Conservation (phyloP, 805 yeast species). For the Candida dajiaensis region DNA sequence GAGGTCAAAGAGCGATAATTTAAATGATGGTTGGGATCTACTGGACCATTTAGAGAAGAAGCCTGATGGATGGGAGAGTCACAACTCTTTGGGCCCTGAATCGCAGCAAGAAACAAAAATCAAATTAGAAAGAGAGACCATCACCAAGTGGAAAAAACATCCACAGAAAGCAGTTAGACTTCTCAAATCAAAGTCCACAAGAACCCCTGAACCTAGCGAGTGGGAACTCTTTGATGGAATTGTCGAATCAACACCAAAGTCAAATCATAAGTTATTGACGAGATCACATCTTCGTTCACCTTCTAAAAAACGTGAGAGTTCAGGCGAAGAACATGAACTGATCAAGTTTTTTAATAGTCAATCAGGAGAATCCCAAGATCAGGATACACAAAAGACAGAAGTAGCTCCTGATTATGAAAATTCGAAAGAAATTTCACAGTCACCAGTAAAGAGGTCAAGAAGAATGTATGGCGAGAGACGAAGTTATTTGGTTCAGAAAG, state of each 20-base stretch:
- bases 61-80: too few relatives aligned
- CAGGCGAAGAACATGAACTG: slow-evolving; percentile 7
- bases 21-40: slow-evolving; percentile 5
- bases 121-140: not conserved
- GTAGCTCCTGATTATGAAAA: not conserved
- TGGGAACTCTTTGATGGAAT: slow-evolving; percentile 9
- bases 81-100: too few relatives aligned
- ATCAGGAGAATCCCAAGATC: not conserved
- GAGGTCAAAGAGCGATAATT: not conserved
- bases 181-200: not conserved
- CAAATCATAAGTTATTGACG: slow-evolving; percentile 1
- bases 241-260: slow-evolving; percentile 2
- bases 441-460: slow-evolving; percentile 9
- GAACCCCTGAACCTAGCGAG: not conserved
- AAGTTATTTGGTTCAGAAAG: slow-evolving; percentile 18
- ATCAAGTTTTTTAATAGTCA: slow-evolving; percentile 11
- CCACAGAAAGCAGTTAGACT: not conserved
- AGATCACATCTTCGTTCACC: slow-evolving; percentile 8
- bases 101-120: too few relatives aligned
- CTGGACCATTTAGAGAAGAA: not conserved
- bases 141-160: slow-evolving; percentile 1
- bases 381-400: slow-evolving; percentile 4
- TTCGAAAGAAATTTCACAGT: not conserved
- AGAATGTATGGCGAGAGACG: slow-evolving; percentile 27
- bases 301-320: not conserved